Conservation (phyloP, 768 basidiomycete genomes). For the Psilocybe cyanescens region DNA sequence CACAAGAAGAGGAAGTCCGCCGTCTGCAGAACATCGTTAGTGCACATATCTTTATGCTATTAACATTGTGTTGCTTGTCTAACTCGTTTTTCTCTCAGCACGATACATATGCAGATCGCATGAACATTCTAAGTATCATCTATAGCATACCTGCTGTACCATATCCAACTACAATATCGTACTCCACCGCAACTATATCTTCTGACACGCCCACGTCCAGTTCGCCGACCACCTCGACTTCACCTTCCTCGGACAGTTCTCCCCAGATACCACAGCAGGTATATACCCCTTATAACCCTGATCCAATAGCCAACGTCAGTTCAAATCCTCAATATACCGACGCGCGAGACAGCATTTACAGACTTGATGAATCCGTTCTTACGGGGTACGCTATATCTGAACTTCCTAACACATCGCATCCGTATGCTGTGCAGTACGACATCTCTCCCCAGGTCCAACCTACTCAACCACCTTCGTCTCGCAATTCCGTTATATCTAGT, state of each 20-base stretch:
- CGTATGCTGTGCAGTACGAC: slow-evolving; percentile 56
- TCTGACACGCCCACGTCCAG: slow-evolving; percentile 54
- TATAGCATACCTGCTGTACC: slow-evolving; percentile 84
- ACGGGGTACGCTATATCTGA: slow-evolving; percentile 31
- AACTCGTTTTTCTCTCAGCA: slow-evolving; percentile 54
- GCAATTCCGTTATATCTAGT: slow-evolving; percentile 34
- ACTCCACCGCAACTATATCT: slow-evolving; percentile 33
- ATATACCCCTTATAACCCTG: slow-evolving; percentile 40
- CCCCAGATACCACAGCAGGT: slow-evolving; percentile 39
- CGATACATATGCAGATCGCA: slow-evolving; percentile 93
- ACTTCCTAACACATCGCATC: slow-evolving; percentile 44
- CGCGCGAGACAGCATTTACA: slow-evolving; percentile 44
- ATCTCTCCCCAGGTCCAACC: slow-evolving; percentile 25
- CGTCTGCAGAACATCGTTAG: slow-evolving; percentile 88
- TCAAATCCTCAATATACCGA: slow-evolving; percentile 26
- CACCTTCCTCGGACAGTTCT: slow-evolving; percentile 54
- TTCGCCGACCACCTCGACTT: slow-evolving; percentile 49
- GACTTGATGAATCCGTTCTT: slow-evolving; percentile 38
- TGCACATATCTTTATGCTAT: slow-evolving; percentile 9
- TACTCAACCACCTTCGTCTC: slow-evolving; percentile 25
- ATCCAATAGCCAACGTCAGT: slow-evolving; percentile 27
- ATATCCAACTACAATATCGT: slow-evolving; percentile 60
- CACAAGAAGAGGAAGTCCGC: slow-evolving; percentile 89
- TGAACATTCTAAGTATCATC: slow-evolving; percentile 90
- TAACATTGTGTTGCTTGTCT: not conserved